Conservation (phyloP, 2,329 filamentous ascomycete species). For the Fusarium pseudocircinatum region DNA sequence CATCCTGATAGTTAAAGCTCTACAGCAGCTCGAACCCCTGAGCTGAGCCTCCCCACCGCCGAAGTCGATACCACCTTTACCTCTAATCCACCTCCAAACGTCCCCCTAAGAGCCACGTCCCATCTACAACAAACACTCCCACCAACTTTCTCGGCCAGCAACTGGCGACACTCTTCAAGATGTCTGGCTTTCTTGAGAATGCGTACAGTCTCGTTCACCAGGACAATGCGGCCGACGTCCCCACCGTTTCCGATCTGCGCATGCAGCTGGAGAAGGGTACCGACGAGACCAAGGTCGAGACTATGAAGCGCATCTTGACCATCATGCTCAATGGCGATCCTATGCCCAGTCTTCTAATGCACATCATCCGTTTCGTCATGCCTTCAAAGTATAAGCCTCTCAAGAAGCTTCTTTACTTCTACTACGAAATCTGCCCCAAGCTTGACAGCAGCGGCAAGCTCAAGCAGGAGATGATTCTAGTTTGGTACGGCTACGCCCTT, state of each 20-base stretch:
- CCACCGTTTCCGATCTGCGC: constrained; percentile 88
- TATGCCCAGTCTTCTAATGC: constrained; percentile 96
- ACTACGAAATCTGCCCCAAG: constrained; percentile 99
- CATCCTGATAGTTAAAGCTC: constrained; percentile 38
- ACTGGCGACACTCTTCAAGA: constrained; percentile 60
- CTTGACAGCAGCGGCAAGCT: constrained; percentile 91
- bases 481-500: constrained; percentile 72
- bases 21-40: constrained; percentile 39
- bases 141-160: constrained; percentile 34
- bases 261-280: constrained; percentile 93
- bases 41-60: constrained; percentile 49
- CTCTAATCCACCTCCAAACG: constrained; percentile 39
- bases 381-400: constrained; percentile 94
- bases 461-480: constrained; percentile 99
- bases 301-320: constrained; percentile 94
- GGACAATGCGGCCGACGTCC: constrained; percentile 95
- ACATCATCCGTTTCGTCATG: constrained; percentile 99
- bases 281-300: constrained; percentile 92
- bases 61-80: constrained; percentile 42
- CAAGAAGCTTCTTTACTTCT: constrained; percentile 99
- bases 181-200: constrained; percentile 95
- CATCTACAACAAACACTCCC: constrained; percentile 40
- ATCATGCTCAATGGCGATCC: constrained; percentile 98
- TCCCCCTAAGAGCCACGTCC: constrained; percentile 44
- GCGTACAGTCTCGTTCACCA: constrained; percentile 97